phyloP scores from a whole-genome alignment of 148 eudicot species.

The Suaeda aralocaspica region DNA sequence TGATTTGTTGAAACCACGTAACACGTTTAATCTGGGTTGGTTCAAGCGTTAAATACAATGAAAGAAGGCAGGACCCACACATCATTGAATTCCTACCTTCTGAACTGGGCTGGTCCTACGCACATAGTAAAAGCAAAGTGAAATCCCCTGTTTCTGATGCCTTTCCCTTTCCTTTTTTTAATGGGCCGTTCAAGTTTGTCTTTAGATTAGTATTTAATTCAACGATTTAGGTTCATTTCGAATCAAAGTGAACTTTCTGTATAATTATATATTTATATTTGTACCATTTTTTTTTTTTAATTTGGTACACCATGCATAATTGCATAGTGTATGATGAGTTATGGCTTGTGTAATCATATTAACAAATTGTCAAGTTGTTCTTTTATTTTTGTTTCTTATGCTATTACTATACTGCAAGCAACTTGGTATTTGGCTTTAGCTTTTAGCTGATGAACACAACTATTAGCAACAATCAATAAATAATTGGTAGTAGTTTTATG shows the following conservation, averaged over 20 bases:
- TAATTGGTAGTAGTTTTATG: background rate
- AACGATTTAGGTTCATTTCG: slow-evolving; percentile 1
- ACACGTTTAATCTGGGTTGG: slow-evolving; percentile 3
- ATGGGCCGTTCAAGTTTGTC: background rate
- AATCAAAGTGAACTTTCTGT: slow-evolving; percentile 1
- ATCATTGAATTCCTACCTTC: slow-evolving; percentile 11
- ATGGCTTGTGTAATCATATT: background rate
- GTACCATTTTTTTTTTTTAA: no score
- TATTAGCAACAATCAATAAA: background rate
- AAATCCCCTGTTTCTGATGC: background rate
- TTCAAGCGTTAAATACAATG: slow-evolving; percentile 26
- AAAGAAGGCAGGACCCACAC: slow-evolving; percentile 9
- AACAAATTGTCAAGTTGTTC: slow-evolving; percentile 1
- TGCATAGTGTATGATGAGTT: background rate
- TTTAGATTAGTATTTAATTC: background rate
- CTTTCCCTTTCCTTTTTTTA: background rate
- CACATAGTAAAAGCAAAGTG: background rate
- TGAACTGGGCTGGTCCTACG: slow-evolving; percentile 9
- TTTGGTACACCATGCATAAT: background rate
- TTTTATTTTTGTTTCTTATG: no score
- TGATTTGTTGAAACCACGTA: slow-evolving; percentile 20
- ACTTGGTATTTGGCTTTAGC: background rate
- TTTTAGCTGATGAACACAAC: slow-evolving; percentile 6
- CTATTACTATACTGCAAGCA: background rate
- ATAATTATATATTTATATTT: no score